phyloP scores from a whole-genome alignment of 2,329 filamentous ascomycete genomes.

The Rhynchosporium secalis region DNA sequence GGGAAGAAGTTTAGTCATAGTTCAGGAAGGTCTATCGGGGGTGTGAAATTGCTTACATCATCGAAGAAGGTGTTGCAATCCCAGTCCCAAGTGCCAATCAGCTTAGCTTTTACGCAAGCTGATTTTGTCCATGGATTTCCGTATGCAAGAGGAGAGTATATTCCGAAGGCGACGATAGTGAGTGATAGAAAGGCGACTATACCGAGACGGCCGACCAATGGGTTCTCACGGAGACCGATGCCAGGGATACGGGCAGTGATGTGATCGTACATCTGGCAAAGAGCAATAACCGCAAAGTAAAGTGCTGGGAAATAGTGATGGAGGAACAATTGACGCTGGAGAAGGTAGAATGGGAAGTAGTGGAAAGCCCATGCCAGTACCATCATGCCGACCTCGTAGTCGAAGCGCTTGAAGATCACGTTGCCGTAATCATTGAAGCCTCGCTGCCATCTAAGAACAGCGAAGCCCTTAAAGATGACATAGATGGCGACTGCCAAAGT shows the following conservation, averaged over 20 bases:
- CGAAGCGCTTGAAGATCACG: conserved; percentile 88
- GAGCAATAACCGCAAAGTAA: conserved; percentile 87
- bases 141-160: conserved; percentile 90
- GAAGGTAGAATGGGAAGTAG: conserved; percentile 98
- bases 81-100: conserved; percentile 92
- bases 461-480: conserved; percentile 79
- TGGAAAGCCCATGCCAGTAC: conserved; percentile 96
- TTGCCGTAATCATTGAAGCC: conserved; percentile 84
- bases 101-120: conserved; percentile 83
- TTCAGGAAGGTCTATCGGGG: conserved; percentile 32
- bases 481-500: conserved; percentile 77
- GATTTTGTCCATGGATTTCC: conserved; percentile 91
- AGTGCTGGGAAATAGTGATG: conserved; percentile 98
- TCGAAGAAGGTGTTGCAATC: conserved; percentile 93
- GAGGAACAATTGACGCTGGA: conserved; percentile 96
- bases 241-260: conserved; percentile 69
- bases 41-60: conserved; percentile 64
- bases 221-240: conserved; percentile 67
- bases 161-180: conserved; percentile 72
- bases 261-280: conserved; percentile 90
- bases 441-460: conserved; percentile 90
- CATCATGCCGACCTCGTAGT: conserved; percentile 90
- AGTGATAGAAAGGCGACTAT: conserved; percentile 73
- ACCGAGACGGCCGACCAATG: conserved; percentile 71
- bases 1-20: conserved; percentile 28